Base-by-base conservation (phyloP, 169 alveolate genomes). In the Plasmodium gonderi region DNA sequence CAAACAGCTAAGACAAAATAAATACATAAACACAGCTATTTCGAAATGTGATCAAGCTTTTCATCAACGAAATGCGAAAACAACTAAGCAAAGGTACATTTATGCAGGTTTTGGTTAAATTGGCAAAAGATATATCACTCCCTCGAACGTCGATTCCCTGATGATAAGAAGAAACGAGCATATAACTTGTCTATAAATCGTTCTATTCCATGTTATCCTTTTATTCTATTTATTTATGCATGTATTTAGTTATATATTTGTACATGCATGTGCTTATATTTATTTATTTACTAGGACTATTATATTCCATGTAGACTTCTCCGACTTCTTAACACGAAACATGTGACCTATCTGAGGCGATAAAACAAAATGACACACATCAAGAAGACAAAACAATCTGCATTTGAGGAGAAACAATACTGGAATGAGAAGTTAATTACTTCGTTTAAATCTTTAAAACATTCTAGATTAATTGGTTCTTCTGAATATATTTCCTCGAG, bases 121-220 rank as follows among this genome's bases (percentile, higher is more conserved):
- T 90, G 26, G 90, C 82, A 90, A 77, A 90, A 17, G 94, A 90
- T 42, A 90, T 90, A 38, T 90, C 94, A 17, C 78, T 77, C 47
- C 94, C 94, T 33, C 80, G 79, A 23, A 90, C 81, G 42, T 90
- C 94, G 23, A 90, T 78, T 44, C 94, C 94, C 94, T 90, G 51
- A 7, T 40, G 47, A 47, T n/a, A 60, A 33, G 65, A 9, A 42
- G n/a, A 78, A 45, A 49, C 36, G 65, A 78, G n/a, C 0, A 17
- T 17, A 67, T 38, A 72, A 42, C 4, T 8, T 60, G 40, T 60
- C 38, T 60, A 17, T 60, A 60, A 4, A 6, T 12, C 0, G 14
- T 36, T 36, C 26, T n/a, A 29, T 36, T 17, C 29, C 12, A 31
- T 36, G 54, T 20, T 33, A 33, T 60, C 40, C 72, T 23, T 17